phyloP scores from a whole-genome alignment of 345 rosid species.

The Brassica carinata region DNA sequence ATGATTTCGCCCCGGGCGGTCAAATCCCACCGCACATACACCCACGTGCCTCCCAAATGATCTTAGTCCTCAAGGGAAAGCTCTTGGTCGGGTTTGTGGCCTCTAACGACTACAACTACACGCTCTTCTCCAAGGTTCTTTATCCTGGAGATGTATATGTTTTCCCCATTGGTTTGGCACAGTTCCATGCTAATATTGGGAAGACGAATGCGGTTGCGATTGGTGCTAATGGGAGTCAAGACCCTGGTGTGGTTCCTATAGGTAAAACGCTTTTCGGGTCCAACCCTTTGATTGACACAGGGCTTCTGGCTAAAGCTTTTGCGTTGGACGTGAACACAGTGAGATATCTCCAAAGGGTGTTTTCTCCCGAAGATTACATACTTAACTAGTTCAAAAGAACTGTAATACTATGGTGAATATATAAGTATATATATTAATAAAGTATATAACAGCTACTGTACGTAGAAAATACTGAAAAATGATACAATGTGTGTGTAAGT shows the following conservation, averaged over 20 bases:
- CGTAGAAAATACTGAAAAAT: neutral
- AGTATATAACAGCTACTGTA: neutral
- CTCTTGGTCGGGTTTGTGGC: neutral
- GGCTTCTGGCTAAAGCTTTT: neutral
- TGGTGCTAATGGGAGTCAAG: neutral
- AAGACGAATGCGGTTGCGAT: neutral
- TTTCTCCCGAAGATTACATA: neutral
- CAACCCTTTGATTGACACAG: neutral
- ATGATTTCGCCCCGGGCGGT: neutral
- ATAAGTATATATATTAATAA: no score
- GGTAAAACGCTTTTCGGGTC: neutral
- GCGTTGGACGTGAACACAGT: neutral
- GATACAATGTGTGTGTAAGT: neutral
- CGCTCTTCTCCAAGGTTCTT: neutral
- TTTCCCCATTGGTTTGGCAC: neutral
- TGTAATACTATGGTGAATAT: neutral
- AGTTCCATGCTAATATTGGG: neutral
- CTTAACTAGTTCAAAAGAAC: neutral
- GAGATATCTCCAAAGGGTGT: neutral
- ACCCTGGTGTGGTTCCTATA: neutral
- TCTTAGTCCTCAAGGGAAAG: neutral
- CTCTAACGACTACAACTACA: neutral
- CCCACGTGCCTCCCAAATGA: neutral
- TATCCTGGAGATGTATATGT: neutral
- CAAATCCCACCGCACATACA: constrained; percentile 2